Conservation (phyloP, 495 filamentous ascomycete genomes). For the Cercophora newfieldiana region DNA sequence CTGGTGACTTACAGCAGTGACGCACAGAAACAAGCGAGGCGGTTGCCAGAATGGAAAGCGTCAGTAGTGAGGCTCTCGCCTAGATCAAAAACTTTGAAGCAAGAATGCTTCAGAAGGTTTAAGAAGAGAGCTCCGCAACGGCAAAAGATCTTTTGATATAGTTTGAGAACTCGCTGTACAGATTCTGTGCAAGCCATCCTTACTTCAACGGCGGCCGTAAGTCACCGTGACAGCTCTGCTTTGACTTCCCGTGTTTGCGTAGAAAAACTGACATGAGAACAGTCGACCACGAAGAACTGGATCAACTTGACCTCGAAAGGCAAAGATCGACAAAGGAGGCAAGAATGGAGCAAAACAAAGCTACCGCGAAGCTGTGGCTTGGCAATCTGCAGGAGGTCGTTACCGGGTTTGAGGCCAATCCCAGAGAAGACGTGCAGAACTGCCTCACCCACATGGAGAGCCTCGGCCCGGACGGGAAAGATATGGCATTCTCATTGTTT, state of each 20-base stretch:
- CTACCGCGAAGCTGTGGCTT: not conserved
- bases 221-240: not conserved
- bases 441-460: constrained; percentile 13
- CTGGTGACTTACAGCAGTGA: not conserved
- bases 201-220: constrained; percentile 13
- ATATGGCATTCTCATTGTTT: constrained; percentile 10
- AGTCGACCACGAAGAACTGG: constrained; percentile 9
- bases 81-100: constrained; percentile 1
- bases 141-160: not conserved
- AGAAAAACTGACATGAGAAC: not conserved
- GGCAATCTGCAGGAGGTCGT: not conserved
- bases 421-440: constrained; percentile 2
- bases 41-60: not conserved
- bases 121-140: not conserved
- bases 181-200: constrained; percentile 15
- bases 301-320: not conserved
- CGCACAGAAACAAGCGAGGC: not conserved
- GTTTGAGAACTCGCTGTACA: constrained; percentile 11
- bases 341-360: constrained; percentile 1
- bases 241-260: no score
- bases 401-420: not conserved
- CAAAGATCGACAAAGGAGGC: no score
- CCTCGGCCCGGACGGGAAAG: constrained; percentile 9
- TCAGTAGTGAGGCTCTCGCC: not conserved
- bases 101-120: not conserved